phyloP scores from a whole-genome alignment of 116 monocot genomes.

The Trichopus zeylanicus region DNA sequence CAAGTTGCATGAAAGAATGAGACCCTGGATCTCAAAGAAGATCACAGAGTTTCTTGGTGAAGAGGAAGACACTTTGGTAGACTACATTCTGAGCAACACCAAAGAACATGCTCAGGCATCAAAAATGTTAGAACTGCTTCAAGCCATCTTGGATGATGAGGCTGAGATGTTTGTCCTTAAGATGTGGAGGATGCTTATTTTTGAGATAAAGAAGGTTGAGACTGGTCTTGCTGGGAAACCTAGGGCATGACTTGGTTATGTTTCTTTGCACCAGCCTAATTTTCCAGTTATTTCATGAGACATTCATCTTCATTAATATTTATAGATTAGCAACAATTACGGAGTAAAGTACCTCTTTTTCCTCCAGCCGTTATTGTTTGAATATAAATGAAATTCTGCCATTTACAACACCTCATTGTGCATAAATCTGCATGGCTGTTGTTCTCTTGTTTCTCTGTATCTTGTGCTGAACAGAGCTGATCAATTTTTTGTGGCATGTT shows the following conservation, averaged over 20 bases:
- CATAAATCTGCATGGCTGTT: too few relatives aligned
- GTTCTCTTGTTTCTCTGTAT: too few relatives aligned
- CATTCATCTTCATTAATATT: too few relatives aligned
- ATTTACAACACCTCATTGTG: too few relatives aligned
- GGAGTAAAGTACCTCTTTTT: too few relatives aligned
- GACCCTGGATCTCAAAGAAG: conserved; percentile 97
- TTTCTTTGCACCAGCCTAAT: not conserved
- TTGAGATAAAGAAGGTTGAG: conserved; percentile 96
- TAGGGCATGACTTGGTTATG: conserved; percentile 22
- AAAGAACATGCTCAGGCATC: conserved; percentile 84
- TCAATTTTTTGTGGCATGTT: too few relatives aligned
- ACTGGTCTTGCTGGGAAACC: conserved; percentile 62
- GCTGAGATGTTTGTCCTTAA: conserved; percentile 99
- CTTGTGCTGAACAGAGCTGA: too few relatives aligned
- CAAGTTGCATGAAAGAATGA: conserved; percentile 89
- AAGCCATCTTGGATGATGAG: conserved; percentile 90
- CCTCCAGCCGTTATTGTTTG: too few relatives aligned
- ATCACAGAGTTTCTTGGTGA: conserved; percentile 97
- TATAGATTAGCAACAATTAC: too few relatives aligned
- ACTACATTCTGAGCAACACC: conserved; percentile 88
- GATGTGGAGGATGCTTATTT: conserved; percentile 99
- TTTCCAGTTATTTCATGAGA: not conserved
- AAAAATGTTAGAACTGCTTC: conserved; percentile 77
- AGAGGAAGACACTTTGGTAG: conserved; percentile 89
- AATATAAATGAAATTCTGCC: too few relatives aligned